These are phyloP conservation scores for Cucumis hystrix DNA, from an alignment of 306 rosid species.

Conservation along the genomic window DNA sequence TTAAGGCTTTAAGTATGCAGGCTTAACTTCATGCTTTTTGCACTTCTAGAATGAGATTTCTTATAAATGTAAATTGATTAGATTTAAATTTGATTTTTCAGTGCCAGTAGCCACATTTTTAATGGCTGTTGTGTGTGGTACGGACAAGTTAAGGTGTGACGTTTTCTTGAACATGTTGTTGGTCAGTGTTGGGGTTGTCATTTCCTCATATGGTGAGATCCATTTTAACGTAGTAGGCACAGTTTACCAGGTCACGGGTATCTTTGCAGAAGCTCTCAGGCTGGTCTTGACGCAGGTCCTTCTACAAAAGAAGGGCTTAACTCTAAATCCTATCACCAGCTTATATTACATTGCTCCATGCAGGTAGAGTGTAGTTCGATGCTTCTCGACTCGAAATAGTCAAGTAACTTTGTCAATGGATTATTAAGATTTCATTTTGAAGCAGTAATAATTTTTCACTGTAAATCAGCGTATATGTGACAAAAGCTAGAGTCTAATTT, in stretches of 20 bases:
- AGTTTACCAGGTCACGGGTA: constrained; percentile 84
- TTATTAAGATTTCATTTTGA: neutral
- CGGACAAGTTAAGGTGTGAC: constrained; percentile 84
- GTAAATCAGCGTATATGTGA: neutral
- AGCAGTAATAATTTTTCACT: neutral
- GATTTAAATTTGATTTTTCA: constrained; percentile 29
- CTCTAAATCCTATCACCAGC: constrained; percentile 81
- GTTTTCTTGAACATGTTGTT: constrained; percentile 88
- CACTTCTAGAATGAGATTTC: neutral
- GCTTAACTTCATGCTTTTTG: neutral
- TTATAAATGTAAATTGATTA: constrained; percentile 3
- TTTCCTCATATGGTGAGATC: constrained; percentile 93
- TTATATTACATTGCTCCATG: constrained; percentile 96
- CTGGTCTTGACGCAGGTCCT: constrained; percentile 96
- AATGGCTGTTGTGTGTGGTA: constrained; percentile 80
- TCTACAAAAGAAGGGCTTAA: constrained; percentile 87
- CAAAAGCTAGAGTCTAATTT: neutral
- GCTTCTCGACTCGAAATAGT: neutral
- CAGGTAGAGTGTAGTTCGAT: constrained; percentile 40
- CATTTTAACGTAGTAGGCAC: constrained; percentile 87
- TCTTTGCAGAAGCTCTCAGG: constrained; percentile 92
- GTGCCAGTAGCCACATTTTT: constrained; percentile 97
- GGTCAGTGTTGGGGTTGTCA: constrained; percentile 91
- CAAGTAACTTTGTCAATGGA: neutral
- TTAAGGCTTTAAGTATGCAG: constrained; percentile 77